Evolutionary conservation across 768 basidiomycete genomes (phyloP).

Genomic region (Mycena kentingensis): DNA sequence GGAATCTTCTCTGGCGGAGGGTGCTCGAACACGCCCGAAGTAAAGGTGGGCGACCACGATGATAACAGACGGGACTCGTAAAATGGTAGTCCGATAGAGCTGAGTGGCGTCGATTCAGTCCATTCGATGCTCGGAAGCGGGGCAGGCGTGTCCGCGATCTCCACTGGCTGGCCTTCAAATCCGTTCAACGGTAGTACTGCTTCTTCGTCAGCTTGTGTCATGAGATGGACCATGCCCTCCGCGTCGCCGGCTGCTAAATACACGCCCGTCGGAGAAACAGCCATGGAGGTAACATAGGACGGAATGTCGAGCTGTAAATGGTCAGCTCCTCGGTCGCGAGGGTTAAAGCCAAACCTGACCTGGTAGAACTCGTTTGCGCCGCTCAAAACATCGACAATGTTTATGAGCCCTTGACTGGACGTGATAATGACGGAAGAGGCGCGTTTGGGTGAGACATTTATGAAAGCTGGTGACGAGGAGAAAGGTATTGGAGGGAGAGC

Average conservation of each 20-base stretch:
- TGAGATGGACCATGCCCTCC: slow-evolving; percentile 79
- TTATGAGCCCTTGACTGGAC: slow-evolving; percentile 81
- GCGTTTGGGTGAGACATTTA: slow-evolving; percentile 77
- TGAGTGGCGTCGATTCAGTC: slow-evolving; percentile 87
- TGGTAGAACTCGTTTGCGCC: slow-evolving; percentile 78
- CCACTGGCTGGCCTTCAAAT: slow-evolving; percentile 81
- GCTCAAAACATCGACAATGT: slow-evolving; percentile 78
- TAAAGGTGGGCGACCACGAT: slow-evolving; percentile 54
- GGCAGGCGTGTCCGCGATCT: slow-evolving; percentile 79
- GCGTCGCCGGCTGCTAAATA: slow-evolving; percentile 93
- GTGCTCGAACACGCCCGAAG: slow-evolving; percentile 45
- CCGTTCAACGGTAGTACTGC: slow-evolving; percentile 79
- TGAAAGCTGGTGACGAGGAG: slow-evolving; percentile 83
- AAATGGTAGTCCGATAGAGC: slow-evolving; percentile 84
- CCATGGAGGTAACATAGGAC: slow-evolving; percentile 76
- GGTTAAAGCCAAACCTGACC: slow-evolving; percentile 40
- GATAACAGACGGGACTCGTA: slow-evolving; percentile 79
- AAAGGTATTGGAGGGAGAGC: slow-evolving; percentile 86
- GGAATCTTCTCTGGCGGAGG: slow-evolving; percentile 82
- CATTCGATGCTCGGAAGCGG: slow-evolving; percentile 74
- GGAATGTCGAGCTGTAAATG: slow-evolving; percentile 60
- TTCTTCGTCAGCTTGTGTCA: slow-evolving; percentile 70
- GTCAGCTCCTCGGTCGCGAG: slow-evolving; percentile 2
- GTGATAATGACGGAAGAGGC: slow-evolving; percentile 72
- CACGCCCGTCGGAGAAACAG: slow-evolving; percentile 84